Evolutionary conservation across 495 filamentous ascomycete genomes (phyloP), one percentile per base, ranked within the genome.

Genomic region (Penicillium paxilli): DNA sequence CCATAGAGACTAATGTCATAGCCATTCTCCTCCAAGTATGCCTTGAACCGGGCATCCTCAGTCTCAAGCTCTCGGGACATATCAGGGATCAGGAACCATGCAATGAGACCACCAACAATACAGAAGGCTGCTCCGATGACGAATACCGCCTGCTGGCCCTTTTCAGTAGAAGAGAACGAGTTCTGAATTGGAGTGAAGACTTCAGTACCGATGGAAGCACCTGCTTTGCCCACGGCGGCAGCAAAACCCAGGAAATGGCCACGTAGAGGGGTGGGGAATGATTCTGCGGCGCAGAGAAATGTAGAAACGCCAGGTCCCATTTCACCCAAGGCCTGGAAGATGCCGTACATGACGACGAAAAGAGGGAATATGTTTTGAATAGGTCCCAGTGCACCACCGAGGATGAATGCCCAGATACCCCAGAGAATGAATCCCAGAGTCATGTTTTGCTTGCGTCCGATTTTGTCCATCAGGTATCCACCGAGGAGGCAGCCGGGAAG

Each of bases 281-380:
- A 77, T 37, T 82, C 77, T 0, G 72, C 68, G 2, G 68, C 67
- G 26, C 67, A 74, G 21, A 77, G 65, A 47, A 80, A 77, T 16
- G 68, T 77, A 4, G 72, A 66, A 12, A 74, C 76, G 0, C 76
- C 79, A 2, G 79, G 79, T 0, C 79, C 78, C 66, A 80, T 74
- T 46, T 78, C 74, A 4, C 75, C 72, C 1, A 79, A 60, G 0
- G 70, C 65, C 24, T 74, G 65, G 57, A 81, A 80, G 41, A 81
- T 72, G 6, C 77, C 78, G 52, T 81, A 82, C 45, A 82, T 67
- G 8, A 81, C 68, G 1, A 83, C 62, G 44, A 83, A 82, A 6
- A 82, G 67, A 0, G 77, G 71, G 28, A 79, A 75, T 4, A 77
- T 49, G 0, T 38, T 67, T 49, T 78, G 72, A 24, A 82, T 76